Evolutionary conservation across 2,329 filamentous ascomycete species (phyloP), one percentile per base, ranked within the genome.

Genomic region (Xylaria polymorpha): DNA sequence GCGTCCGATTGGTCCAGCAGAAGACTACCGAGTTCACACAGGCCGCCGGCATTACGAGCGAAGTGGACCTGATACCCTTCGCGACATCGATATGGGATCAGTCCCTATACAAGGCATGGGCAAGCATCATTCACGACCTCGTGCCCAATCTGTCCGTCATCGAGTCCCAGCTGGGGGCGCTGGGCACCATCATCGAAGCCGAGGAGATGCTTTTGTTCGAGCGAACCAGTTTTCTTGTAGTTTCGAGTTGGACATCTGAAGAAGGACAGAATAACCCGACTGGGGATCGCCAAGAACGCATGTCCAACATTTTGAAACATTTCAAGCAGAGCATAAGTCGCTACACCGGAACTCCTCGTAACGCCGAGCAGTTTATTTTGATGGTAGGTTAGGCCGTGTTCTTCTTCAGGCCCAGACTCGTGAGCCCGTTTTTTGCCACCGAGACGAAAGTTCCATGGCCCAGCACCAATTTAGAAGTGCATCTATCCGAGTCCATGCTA

Each of bases 21-120:
- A 93, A 93, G 77, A 94, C 92, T 2, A 75, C 80, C 48, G 87
- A 89, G 76, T 85, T 85, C 72, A 82, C 82, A 55, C 80, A 82
- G 58, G 81, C 80, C 56, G 77, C 84, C 55, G 79, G 80, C 15
- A 79, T 77, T 41, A 61, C 69, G 18, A 79, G 78, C 65, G 71
- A 79, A 20, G 89, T 97, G 79, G 88, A 91, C 72, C 87, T 98
- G 69, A 93, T 93, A 67, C 94, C 94, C 68, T 98, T 97, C 79
- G 93, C 94, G 10, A 98, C 95, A 39, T 97, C 93, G 64, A 99
- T 99, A 78, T 99, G 96, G 96, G 96, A 99, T 78, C 96, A 99
- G 83, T 97, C 92, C 64, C 85, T 99, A 44, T 99, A 98, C 85
- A 97, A 97, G 81, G 96, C 96, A 1, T 99, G 96, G 96, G 96